Percentiles rank a stretch among this genome's conserved stretches.
phyloP scores from a whole-genome alignment of 208 protist genomes.

The Polymyxa betae region DNA sequence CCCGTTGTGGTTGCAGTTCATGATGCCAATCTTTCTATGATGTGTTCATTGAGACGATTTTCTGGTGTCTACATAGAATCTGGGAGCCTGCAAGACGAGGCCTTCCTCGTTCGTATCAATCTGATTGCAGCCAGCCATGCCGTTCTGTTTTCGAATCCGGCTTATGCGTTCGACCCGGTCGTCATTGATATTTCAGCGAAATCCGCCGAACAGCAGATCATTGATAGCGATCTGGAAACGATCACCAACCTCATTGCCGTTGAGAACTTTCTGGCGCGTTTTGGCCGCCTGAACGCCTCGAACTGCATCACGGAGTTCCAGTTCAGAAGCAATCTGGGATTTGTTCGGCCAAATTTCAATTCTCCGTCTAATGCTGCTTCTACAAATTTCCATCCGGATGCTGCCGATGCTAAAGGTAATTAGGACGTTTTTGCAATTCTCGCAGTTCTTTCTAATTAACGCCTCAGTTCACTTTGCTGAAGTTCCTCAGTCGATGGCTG shows the following conservation, averaged over 20 bases:
- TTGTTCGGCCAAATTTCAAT: background rate
- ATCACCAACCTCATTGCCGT: background rate
- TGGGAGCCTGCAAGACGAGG: background rate
- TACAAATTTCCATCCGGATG: background rate
- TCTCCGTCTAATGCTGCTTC: background rate
- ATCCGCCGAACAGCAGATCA: background rate
- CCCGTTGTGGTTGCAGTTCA: background rate
- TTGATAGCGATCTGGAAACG: background rate
- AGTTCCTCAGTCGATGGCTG: conserved; percentile 21
- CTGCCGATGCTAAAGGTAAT: conserved; percentile 43
- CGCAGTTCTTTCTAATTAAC: background rate
- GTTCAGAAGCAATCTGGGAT: conserved; percentile 36
- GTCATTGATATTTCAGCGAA: too few species aligned
- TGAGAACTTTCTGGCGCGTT: background rate
- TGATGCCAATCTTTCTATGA: background rate
- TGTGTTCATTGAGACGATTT: background rate
- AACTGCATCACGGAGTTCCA: conserved; percentile 12
- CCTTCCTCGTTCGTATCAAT: background rate
- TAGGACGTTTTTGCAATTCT: background rate
- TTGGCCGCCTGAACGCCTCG: background rate
- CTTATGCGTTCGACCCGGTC: background rate
- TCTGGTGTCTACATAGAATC: background rate
- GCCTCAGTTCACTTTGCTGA: background rate
- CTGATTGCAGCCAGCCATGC: conserved; percentile 19
- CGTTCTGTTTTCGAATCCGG: background rate